Evolutionary conservation across 176 grass and related monocot species (phyloP), one percentile per base, ranked within the genome.

Genomic region (Tillandsia leiboldiana): DNA sequence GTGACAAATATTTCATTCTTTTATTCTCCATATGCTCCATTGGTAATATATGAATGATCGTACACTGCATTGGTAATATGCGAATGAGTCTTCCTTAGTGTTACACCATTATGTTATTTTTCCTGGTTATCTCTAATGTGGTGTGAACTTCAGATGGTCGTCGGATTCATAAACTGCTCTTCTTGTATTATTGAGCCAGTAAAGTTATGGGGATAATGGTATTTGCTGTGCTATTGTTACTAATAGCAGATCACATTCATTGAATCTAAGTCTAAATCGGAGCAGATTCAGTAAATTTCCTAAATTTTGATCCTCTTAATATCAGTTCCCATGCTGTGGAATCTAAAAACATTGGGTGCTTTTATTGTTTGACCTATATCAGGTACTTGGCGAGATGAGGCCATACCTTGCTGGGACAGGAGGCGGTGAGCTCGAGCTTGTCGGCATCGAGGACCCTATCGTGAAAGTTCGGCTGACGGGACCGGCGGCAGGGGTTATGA

Each of bases 341-440:
- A 33, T 33, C 29, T 33, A 59, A 59, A 59, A 59, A 59, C 20
- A 59, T 22, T 23, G 2, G 3, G 22, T 61, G 56, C 3, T 61
- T 17, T 61, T 61, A 10, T 22, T 48, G 58, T 79, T 79, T 12
- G 33, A 8, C 24, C 12, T 17, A 27, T 69, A 24, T 67, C 74
- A 99, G 94, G 94, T 99, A 29, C 94, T 99, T 27, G 80, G 90
- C 11, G 94, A 93, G 75, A 99, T 99, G 26, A 93, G 94, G 84
- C 94, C 94, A 20, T 99, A 93, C 82, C 89, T 97, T 73, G 66
- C 82, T 28, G 94, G 94, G 33, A 93, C 94, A 48, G 94, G 89
- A 17, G 94, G 94, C 26, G 89, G 94, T 51, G 84, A 99, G 29
- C 94, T 99, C 9, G 82, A 90, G 58, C 82, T 99, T 75, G 87